Evolutionary conservation across 495 filamentous ascomycete genomes (phyloP).

Genomic region (Bacidia rubella): DNA sequence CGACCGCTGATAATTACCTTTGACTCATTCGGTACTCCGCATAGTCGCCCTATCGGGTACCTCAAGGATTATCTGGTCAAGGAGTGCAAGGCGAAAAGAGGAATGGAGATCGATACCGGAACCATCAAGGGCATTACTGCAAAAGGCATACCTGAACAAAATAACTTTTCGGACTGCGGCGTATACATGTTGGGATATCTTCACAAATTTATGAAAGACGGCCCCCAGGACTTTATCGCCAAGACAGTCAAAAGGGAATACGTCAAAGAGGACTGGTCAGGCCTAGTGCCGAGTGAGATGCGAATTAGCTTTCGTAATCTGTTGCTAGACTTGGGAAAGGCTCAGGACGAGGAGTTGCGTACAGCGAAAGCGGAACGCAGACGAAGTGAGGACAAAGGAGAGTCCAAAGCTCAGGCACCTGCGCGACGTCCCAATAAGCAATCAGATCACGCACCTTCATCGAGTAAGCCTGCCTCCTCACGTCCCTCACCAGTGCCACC

Average conservation of each 20-base stretch:
- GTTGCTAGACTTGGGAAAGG: slow-evolving; percentile 33
- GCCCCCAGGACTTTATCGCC: slow-evolving; percentile 52
- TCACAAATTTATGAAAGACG: slow-evolving; percentile 52
- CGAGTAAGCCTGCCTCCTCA: background rate
- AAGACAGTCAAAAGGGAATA: slow-evolving; percentile 38
- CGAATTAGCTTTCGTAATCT: slow-evolving; percentile 40
- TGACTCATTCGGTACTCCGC: slow-evolving; percentile 60
- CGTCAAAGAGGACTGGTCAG: slow-evolving; percentile 40
- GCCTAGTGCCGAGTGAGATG: slow-evolving; percentile 37
- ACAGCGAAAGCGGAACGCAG: slow-evolving; percentile 5
- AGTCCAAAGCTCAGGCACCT: too few species aligned
- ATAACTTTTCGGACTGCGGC: slow-evolving; percentile 82
- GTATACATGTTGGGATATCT: slow-evolving; percentile 74
- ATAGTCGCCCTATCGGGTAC: slow-evolving; percentile 43
- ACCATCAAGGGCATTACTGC: slow-evolving; percentile 52
- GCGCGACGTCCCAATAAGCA: background rate
- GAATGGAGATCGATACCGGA: slow-evolving; percentile 37
- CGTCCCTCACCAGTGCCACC: background rate
- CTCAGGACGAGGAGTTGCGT: slow-evolving; percentile 27
- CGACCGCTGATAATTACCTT: slow-evolving; percentile 70
- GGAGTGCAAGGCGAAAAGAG: slow-evolving; percentile 59
- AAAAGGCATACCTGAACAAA: slow-evolving; percentile 58
- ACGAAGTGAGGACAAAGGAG: background rate
- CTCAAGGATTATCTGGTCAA: slow-evolving; percentile 65
- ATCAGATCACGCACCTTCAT: background rate